Evolutionary conservation across 1,284 basidiomycete genomes (phyloP).

Genomic region (Trametes polyzona): DNA sequence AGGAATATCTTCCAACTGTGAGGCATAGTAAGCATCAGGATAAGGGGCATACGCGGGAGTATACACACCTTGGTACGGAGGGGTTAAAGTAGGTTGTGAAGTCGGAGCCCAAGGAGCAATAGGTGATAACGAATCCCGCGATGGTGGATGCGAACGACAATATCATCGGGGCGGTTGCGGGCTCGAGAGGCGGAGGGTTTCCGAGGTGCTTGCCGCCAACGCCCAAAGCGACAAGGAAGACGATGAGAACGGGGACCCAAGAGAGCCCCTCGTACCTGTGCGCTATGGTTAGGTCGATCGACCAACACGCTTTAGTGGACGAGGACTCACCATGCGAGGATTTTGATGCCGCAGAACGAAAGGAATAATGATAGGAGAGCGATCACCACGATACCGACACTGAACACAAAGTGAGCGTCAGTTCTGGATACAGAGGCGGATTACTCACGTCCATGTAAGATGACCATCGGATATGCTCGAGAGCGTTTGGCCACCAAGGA

Average conservation of each 20-base stretch:
- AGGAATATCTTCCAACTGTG: slow-evolving; percentile 69
- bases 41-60: not conserved
- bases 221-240: slow-evolving; percentile 77
- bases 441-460: slow-evolving; percentile 67
- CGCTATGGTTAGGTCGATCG: not conserved
- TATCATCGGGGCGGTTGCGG: slow-evolving; percentile 56
- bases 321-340: slow-evolving; percentile 62
- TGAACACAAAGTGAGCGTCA: slow-evolving; percentile 32
- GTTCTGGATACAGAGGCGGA: not conserved
- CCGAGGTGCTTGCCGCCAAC: slow-evolving; percentile 71
- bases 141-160: slow-evolving; percentile 70
- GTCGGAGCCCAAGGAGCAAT: slow-evolving; percentile 68
- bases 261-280: slow-evolving; percentile 72
- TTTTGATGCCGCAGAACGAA: slow-evolving; percentile 80
- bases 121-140: slow-evolving; percentile 78
- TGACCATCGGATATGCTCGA: slow-evolving; percentile 66
- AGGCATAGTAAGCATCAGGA: not conserved
- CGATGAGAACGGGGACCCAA: slow-evolving; percentile 81
- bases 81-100: slow-evolving; percentile 72
- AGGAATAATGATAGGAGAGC: slow-evolving; percentile 76
- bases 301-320: not conserved
- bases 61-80: slow-evolving; percentile 55
- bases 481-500: slow-evolving; percentile 77
- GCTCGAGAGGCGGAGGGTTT: slow-evolving; percentile 44
- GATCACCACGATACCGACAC: slow-evolving; percentile 90